A percentile compares a stretch with the other conserved stretches of the same genome.
Evolutionary conservation across 139 green algal genomes (phyloP).

Genomic region (Pleodorina starrii): DNA sequence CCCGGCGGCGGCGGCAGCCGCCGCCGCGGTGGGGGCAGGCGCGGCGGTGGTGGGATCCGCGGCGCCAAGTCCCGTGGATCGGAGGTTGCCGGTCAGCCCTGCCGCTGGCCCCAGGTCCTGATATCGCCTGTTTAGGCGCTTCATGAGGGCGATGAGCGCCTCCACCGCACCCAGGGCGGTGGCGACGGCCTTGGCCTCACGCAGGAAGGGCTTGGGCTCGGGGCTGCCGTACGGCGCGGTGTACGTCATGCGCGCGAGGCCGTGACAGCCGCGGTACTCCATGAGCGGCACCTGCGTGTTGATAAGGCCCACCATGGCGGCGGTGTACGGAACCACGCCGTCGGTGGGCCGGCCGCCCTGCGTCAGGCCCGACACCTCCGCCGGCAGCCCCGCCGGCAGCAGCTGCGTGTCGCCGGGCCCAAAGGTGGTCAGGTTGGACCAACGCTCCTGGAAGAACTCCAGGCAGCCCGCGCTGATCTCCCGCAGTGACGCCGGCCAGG

Average conservation of each 20-base stretch:
- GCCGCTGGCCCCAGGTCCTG: constrained; percentile 16
- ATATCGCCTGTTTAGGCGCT: constrained; percentile 52
- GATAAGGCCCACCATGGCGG: constrained; percentile 62
- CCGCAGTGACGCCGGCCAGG: constrained; percentile 76
- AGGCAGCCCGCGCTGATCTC: constrained; percentile 75
- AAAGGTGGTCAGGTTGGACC: constrained; percentile 45
- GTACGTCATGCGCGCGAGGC: constrained; percentile 69
- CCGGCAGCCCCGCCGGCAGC: constrained; percentile 19
- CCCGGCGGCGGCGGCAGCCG: not conserved
- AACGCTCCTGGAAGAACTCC: constrained; percentile 73
- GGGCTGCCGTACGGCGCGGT: constrained; percentile 62
- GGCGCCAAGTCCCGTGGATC: not conserved
- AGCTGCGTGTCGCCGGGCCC: constrained; percentile 8
- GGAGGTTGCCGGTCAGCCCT: not conserved
- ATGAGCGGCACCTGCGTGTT: constrained; percentile 68
- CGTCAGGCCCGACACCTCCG: constrained; percentile 29
- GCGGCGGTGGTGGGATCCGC: not conserved
- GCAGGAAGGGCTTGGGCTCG: constrained; percentile 51
- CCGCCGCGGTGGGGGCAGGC: not conserved
- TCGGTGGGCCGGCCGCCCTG: not conserved
- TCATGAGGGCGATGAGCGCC: constrained; percentile 72
- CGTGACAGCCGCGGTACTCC: constrained; percentile 76
- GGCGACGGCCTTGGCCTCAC: constrained; percentile 67
- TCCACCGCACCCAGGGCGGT: constrained; percentile 68
- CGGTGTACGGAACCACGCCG: constrained; percentile 54